A percentile compares a stretch with the other conserved stretches of the same genome.
These are phyloP conservation scores for Penicillium alfredii DNA, from an alignment of 495 filamentous ascomycete species.

Conservation along the genomic window DNA sequence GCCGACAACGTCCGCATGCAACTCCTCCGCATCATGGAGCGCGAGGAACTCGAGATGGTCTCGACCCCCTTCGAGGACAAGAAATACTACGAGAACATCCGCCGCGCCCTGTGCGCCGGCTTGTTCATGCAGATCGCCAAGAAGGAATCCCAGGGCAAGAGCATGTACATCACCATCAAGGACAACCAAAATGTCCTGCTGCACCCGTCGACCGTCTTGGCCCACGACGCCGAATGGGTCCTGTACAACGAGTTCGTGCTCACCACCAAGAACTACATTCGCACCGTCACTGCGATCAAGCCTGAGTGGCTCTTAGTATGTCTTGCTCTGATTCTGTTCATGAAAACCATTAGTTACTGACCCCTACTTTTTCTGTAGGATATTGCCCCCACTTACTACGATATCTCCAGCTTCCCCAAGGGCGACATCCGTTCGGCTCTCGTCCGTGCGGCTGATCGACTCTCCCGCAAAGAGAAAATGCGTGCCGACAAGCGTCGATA, in stretches of 20 bases:
- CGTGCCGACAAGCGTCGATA: conserved; percentile 36
- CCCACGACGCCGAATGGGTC: conserved; percentile 88
- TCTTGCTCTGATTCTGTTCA: conserved; percentile 13
- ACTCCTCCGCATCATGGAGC: conserved; percentile 94
- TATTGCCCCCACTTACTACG: conserved; percentile 88
- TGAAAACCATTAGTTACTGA: too few species aligned
- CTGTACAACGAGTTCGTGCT: conserved; percentile 98
- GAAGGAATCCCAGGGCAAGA: conserved; percentile 70
- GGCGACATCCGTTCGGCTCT: conserved; percentile 78
- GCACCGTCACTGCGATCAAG: conserved; percentile 55
- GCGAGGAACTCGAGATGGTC: conserved; percentile 73
- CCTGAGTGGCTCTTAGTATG: conserved; percentile 81
- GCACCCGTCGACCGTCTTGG: conserved; percentile 84
- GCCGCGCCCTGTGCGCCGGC: conserved; percentile 83
- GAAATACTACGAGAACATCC: conserved; percentile 97
- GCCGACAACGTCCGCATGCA: conserved; percentile 92
- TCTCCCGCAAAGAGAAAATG: conserved; percentile 66
- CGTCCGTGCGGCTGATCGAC: conserved; percentile 65
- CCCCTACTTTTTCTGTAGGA: conserved; percentile 49
- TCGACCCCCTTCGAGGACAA: conserved; percentile 90
- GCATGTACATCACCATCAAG: conserved; percentile 83
- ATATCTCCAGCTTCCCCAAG: conserved; percentile 75
- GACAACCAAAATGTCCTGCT: conserved; percentile 87
- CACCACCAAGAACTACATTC: conserved; percentile 88
- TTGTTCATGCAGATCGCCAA: conserved; percentile 99